phyloP scores from a whole-genome alignment of 495 filamentous ascomycete species.

The Platismatia glauca region DNA sequence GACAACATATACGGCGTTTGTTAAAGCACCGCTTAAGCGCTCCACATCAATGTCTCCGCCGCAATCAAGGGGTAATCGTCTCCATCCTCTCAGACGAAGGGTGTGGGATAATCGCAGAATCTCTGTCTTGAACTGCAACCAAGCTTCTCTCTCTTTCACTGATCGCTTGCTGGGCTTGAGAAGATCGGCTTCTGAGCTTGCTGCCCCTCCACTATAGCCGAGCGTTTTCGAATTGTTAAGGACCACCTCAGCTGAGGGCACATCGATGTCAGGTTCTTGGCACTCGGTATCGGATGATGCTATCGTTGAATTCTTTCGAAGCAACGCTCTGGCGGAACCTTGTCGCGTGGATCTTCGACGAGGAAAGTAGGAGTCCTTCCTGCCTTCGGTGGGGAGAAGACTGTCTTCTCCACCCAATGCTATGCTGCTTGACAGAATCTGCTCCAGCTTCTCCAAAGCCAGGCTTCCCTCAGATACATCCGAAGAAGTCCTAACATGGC shows the following conservation, averaged over 20 bases:
- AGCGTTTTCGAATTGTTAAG: constrained; percentile 86
- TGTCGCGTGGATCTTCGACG: constrained; percentile 33
- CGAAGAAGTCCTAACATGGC: constrained; percentile 30
- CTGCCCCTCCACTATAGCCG: constrained; percentile 56
- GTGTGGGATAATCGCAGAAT: constrained; percentile 86
- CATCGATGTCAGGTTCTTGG: constrained; percentile 57
- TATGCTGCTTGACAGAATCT: constrained; percentile 52
- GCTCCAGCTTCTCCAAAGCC: constrained; percentile 60
- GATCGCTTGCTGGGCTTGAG: constrained; percentile 33
- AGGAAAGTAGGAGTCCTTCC: constrained; percentile 33
- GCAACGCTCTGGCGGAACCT: constrained; percentile 32
- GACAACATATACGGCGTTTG: constrained; percentile 93
- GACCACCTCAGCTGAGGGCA: constrained; percentile 67
- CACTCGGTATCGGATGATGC: constrained; percentile 75
- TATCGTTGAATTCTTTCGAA: constrained; percentile 27
- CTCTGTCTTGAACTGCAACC: constrained; percentile 78
- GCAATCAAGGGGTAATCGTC: constrained; percentile 64
- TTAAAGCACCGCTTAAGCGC: constrained; percentile 85
- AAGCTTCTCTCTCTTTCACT: constrained; percentile 61
- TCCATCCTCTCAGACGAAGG: constrained; percentile 81
- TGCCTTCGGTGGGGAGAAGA: constrained; percentile 21
- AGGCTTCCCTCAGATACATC: constrained; percentile 49
- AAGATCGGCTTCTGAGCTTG: constrained; percentile 34
- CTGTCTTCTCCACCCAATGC: constrained; percentile 25
- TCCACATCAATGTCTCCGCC: constrained; percentile 66